Conservation (phyloP, 78 protist genomes). For the Dictyostelium capitatum region DNA sequence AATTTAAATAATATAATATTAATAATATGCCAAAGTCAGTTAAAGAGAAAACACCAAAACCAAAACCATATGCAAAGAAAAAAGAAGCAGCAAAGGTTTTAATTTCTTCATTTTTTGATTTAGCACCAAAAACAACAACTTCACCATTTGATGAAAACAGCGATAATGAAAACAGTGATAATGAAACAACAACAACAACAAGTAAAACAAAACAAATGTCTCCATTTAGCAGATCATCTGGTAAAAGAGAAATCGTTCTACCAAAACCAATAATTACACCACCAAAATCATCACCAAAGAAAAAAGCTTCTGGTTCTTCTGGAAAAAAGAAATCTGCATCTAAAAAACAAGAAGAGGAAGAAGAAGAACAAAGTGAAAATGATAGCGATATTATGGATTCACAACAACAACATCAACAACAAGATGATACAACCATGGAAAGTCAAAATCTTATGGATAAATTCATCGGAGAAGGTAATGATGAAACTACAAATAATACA, state of each 20-base stretch:
- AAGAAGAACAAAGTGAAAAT: no score
- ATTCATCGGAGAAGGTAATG: not conserved
- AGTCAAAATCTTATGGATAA: not conserved
- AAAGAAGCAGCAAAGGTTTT: not conserved
- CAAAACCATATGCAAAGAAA: constrained; percentile 7
- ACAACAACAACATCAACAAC: no score
- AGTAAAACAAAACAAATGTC: not conserved
- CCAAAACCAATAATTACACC: no score
- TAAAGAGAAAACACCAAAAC: not conserved
- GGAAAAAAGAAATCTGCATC: not conserved
- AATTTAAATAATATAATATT: no score
- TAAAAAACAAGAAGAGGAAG: not conserved
- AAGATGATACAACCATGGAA: no score
- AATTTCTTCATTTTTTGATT: not conserved
- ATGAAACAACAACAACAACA: not conserved
- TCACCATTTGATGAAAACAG: not conserved
- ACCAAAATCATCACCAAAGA: not conserved
- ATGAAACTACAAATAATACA: not conserved
- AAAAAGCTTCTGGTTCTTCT: not conserved
- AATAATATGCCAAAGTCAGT: not conserved
- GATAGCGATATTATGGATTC: no score
- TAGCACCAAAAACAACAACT: not conserved
- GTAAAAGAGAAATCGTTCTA: not conserved
- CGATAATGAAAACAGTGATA: not conserved
- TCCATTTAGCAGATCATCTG: not conserved